Evolutionary conservation across 208 protist genomes (phyloP), one percentile per base, ranked within the genome.

Genomic region (Herpetomonas samuelpessoai): DNA sequence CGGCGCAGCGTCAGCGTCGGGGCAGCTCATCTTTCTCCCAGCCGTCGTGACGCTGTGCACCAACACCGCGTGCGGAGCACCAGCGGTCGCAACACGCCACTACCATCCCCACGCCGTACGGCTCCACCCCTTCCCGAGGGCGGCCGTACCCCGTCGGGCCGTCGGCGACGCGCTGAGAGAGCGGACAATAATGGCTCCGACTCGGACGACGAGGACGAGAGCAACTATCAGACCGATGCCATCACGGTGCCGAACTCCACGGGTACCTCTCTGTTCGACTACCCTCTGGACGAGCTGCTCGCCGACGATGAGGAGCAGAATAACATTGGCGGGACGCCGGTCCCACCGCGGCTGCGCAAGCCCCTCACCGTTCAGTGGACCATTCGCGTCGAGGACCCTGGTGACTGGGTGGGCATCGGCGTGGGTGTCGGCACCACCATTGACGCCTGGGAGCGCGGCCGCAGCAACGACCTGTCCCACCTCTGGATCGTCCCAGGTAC

Each of bases 321-420:
- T 48, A 47, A 30, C 51, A 60, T 0, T 50, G 56, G 25, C 72
- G 68, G 16, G 68, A 66, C 2, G 26, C 28, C 21, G 54, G 30
- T 9, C 30, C 22, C 31, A 25, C 22, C 10, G 10, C 2, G 19
- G 3, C 7, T 62, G 27, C 30, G 12, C 12, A 46, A 48, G 10
- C 61, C 61, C 31, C 48, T 21, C 10, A 45, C 27, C 21, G 65
- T 90, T 9, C 76, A 91, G 68, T 95, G 84, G 82, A 48, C 76
- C 10, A 59, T 95, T 38, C 74, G 78, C 6, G 65, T 95, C 3
- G 81, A 91, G 10, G 81, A 95, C 31, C 75, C 82, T 0, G 88
- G 88, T 7, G 85, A 92, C 51, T 95, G 88, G 88, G 85, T 95
- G 0, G 88, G 84, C 49, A 76, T 95, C 55, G 88, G 88, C 24